Base-by-base conservation (phyloP, 176 grass and related monocot species). In the Paspalum vaginatum region DNA sequence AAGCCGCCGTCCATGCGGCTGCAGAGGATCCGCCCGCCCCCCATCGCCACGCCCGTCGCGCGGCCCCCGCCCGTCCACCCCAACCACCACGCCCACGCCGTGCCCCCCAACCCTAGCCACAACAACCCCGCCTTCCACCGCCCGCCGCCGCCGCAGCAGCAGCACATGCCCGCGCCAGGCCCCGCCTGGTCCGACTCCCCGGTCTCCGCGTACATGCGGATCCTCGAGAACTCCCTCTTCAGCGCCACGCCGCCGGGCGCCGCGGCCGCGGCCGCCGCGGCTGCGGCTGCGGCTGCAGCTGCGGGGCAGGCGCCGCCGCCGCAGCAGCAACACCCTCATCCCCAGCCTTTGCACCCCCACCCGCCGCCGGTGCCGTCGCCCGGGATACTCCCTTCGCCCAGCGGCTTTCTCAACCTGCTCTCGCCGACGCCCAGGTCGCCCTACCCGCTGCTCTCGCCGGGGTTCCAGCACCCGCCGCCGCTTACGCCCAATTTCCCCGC, bases 171-270 rank as follows among this genome's bases (percentile, higher is more conserved):
- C 3, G 15, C 78, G 38, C 49, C 82, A 6, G 81, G 72, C 4
- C 79, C 85, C 8, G 25, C 72, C 20, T 94, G 92, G 92, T 63
- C 89, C 2, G 92, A 94, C 44, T 91, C 92, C 14, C 89, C 86
- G 1, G 89, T 94, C 84, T 87, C 92, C 56, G 86, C 89, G n/a
- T 94, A 94, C 84, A 94, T 94, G 92, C 92, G 92, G 41, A 85
- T 89, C 80, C 84, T 94, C 9, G 92, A 94, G 70, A 91, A 88
- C 58, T 91, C 92, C 66, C 86, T 94, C 76, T 81, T 94, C 73
- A 89, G 86, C 86, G 81, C 86, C 53, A 77, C 88, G 10, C 78
- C 87, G 20, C 68, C 87, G 10, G 74, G 86, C 22, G 70, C 90
- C 11, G 79, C 74, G 0, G 73, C 81, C 0, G 76, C 90, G 0